These are phyloP conservation scores for Entoloma clypeatum DNA, from an alignment of 1,284 basidiomycete genomes.

Conservation along the genomic window DNA sequence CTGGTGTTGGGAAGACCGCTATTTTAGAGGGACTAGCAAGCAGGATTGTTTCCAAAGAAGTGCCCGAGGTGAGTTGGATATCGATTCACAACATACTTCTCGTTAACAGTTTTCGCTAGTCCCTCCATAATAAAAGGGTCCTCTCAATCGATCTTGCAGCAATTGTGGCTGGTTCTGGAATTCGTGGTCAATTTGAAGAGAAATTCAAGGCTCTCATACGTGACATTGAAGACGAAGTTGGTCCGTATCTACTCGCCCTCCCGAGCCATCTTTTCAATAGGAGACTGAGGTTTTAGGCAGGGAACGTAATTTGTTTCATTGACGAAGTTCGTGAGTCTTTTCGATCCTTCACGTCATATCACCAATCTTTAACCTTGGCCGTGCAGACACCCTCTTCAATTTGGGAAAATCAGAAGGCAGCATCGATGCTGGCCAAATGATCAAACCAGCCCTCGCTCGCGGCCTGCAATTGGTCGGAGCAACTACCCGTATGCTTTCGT, in stretches of 20 bases:
- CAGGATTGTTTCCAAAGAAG: constrained; percentile 85
- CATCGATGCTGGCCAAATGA: constrained; percentile 90
- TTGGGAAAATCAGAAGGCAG: constrained; percentile 90
- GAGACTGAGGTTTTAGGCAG: constrained; percentile 43
- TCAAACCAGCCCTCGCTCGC: constrained; percentile 83
- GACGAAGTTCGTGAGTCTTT: constrained; percentile 84
- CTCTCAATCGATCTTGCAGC: constrained; percentile 79
- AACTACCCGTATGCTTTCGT: constrained; percentile 64
- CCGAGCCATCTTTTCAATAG: constrained; percentile 1
- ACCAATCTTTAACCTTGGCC: background rate
- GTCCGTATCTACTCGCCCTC: constrained; percentile 16
- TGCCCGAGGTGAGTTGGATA: constrained; percentile 68
- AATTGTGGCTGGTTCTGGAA: constrained; percentile 83
- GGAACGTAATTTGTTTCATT: constrained; percentile 84
- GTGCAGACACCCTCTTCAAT: constrained; percentile 71
- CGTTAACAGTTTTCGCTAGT: constrained; percentile 41
- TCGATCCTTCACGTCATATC: background rate
- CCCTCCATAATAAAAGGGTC: constrained; percentile 78
- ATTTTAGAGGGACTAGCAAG: constrained; percentile 90
- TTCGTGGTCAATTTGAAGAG: constrained; percentile 89
- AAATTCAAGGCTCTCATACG: constrained; percentile 85
- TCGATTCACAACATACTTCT: background rate
- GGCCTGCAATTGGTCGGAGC: constrained; percentile 86
- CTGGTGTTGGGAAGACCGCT: constrained; percentile 89
- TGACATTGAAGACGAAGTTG: constrained; percentile 83